Conservation (phyloP, 208 protist genomes). For the Porcisia hertigi region DNA sequence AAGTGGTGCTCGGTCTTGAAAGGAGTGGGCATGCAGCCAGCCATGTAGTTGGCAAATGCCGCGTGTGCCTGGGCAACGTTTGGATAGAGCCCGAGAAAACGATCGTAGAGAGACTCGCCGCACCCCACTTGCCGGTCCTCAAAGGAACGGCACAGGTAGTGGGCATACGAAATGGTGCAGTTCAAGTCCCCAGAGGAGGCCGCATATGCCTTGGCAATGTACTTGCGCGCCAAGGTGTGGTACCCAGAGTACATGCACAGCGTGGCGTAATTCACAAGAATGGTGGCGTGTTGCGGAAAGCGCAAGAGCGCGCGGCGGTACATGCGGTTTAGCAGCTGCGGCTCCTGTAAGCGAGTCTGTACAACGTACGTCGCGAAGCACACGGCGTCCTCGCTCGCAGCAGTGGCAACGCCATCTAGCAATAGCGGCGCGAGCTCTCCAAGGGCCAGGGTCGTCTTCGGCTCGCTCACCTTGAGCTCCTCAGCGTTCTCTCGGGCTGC, state of each 20-base stretch:
- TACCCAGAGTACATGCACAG: constrained; percentile 66
- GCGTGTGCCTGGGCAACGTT: constrained; percentile 34
- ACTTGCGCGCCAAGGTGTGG: constrained; percentile 61
- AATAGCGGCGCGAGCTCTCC: constrained; percentile 36
- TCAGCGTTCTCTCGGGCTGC: constrained; percentile 10
- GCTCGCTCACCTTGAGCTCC: not conserved
- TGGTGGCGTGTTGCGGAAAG: constrained; percentile 56
- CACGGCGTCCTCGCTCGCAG: constrained; percentile 63
- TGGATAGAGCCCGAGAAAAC: constrained; percentile 45
- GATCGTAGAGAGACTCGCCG: constrained; percentile 55
- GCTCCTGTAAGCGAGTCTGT: constrained; percentile 62
- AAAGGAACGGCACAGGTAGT: constrained; percentile 58
- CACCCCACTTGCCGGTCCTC: constrained; percentile 38
- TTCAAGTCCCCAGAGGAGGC: constrained; percentile 54
- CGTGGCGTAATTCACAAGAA: constrained; percentile 82
- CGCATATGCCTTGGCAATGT: constrained; percentile 65
- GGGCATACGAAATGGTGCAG: constrained; percentile 72
- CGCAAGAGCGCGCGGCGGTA: constrained; percentile 58
- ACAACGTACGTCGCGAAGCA: constrained; percentile 68
- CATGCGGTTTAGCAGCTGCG: constrained; percentile 63
- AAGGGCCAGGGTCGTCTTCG: constrained; percentile 11
- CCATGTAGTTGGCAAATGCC: constrained; percentile 75
- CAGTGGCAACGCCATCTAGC: constrained; percentile 53
- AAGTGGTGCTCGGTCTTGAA: constrained; percentile 56
- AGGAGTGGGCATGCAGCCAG: constrained; percentile 57